phyloP scores from a whole-genome alignment of 129 eudicot species.

The Tagetes erecta region DNA sequence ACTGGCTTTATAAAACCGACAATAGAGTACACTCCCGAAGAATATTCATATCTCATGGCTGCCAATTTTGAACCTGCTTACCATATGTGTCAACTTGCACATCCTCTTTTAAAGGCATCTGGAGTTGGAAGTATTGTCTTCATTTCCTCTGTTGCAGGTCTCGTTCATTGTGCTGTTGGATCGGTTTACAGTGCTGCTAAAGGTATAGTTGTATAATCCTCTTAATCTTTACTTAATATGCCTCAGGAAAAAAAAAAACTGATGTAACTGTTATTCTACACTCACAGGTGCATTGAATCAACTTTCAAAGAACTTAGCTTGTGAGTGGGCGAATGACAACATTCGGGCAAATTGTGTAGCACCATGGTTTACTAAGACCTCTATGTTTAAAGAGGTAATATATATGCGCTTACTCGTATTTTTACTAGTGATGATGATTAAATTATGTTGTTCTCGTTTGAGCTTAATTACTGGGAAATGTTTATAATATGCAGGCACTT shows the following conservation, averaged over 20 bases:
- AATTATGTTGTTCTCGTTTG: background rate
- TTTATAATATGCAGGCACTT: conserved; percentile 13
- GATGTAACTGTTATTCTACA: conserved; percentile 6
- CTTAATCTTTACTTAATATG: background rate
- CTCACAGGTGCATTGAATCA: conserved; percentile 78
- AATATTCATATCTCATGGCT: conserved; percentile 38
- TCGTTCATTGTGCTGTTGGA: conserved; percentile 17
- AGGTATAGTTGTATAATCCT: conserved; percentile 28
- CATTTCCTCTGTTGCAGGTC: conserved; percentile 43
- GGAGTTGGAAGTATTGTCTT: conserved; percentile 42
- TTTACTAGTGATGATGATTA: background rate
- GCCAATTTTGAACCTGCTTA: conserved; percentile 41
- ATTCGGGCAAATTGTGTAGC: conserved; percentile 77
- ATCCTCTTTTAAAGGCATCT: conserved; percentile 41
- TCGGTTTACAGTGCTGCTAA: conserved; percentile 39
- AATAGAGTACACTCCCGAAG: conserved; percentile 35
- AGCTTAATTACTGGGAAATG: background rate
- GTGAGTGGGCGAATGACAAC: conserved; percentile 93
- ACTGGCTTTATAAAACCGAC: conserved; percentile 26
- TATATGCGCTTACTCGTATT: background rate
- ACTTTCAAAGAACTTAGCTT: conserved; percentile 82
- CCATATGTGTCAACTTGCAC: conserved; percentile 47
- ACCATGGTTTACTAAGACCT: conserved; percentile 85
- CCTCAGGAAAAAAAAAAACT: background rate
- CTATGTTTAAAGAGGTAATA: conserved; percentile 63